These are phyloP conservation scores for Apiospora sp. DNA, from an alignment of 2,329 filamentous ascomycete genomes.

Conservation along the genomic window DNA sequence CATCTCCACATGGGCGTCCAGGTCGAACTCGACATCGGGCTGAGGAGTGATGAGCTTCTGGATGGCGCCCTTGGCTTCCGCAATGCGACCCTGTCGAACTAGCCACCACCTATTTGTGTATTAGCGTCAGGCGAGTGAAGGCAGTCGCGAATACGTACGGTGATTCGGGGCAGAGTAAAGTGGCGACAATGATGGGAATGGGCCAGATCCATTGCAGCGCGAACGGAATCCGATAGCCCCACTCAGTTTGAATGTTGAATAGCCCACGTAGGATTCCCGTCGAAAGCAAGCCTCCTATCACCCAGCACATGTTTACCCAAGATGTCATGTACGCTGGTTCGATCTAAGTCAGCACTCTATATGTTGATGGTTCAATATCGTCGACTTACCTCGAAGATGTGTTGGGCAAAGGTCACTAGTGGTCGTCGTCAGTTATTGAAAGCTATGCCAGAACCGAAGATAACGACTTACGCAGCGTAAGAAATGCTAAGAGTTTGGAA, in stretches of 20 bases:
- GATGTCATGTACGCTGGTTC: constrained; percentile 27
- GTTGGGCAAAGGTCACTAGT: constrained; percentile 25
- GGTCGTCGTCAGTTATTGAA: not conserved
- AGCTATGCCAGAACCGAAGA: not conserved
- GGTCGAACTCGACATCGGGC: constrained; percentile 23
- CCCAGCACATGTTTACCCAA: constrained; percentile 29
- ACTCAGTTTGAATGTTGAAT: constrained; percentile 26
- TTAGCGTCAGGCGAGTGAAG: not conserved
- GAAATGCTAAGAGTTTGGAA: constrained; percentile 27
- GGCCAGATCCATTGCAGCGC: constrained; percentile 29
- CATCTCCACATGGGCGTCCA: constrained; percentile 28
- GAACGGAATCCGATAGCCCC: constrained; percentile 28
- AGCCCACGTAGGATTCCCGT: constrained; percentile 26
- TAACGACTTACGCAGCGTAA: constrained; percentile 23
- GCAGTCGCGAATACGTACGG: not conserved
- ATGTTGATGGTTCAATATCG: not conserved
- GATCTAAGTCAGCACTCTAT: not conserved
- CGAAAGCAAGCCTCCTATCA: constrained; percentile 25
- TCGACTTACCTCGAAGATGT: constrained; percentile 25
- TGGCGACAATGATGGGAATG: constrained; percentile 25
- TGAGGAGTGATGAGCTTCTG: constrained; percentile 18
- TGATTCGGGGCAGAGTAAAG: constrained; percentile 26
- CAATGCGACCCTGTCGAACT: constrained; percentile 25
- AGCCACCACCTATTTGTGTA: constrained; percentile 21
- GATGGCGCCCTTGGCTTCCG: constrained; percentile 26